Evolutionary conservation across 139 green algal species (phyloP).

Genomic region (Chlamydomonas sphaeroides): DNA sequence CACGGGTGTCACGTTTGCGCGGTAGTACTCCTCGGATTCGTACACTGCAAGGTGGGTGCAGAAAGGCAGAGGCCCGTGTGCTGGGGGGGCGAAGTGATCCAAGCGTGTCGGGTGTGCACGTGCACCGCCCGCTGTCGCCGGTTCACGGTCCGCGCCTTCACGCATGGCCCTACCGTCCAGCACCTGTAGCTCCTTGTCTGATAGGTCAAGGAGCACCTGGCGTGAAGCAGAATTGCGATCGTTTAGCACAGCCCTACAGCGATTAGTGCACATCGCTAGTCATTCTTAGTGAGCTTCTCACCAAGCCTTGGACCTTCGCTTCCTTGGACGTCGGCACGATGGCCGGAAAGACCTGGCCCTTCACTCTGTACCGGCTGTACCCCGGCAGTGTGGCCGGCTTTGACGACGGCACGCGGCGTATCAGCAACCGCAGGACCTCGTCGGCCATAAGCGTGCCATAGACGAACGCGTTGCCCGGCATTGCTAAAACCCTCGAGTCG

Average conservation of each 20-base stretch:
- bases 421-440: conserved; percentile 68
- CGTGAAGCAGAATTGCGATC: too few species aligned
- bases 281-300: too few species aligned
- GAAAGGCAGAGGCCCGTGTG: too few species aligned
- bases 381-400: conserved; percentile 61
- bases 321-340: conserved; percentile 46
- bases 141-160: too few species aligned
- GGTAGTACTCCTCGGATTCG: conserved; percentile 81
- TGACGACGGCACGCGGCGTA: conserved; percentile 57
- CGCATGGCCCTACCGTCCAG: too few species aligned
- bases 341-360: conserved; percentile 71
- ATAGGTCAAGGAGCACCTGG: conserved; percentile 71
- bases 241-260: too few species aligned
- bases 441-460: conserved; percentile 51
- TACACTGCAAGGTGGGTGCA: conserved; percentile 70
- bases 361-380: conserved; percentile 68
- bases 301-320: not conserved
- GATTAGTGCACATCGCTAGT: too few species aligned
- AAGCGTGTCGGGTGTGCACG: too few species aligned
- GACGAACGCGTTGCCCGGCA: conserved; percentile 36
- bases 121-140: too few species aligned
- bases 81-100: too few species aligned
- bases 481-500: not conserved
- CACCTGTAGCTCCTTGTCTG: conserved; percentile 66
- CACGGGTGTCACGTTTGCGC: conserved; percentile 26